Evolutionary conservation across 768 basidiomycete genomes (phyloP), one percentile per base, ranked within the genome.

Genomic region (Roridomyces roridus): DNA sequence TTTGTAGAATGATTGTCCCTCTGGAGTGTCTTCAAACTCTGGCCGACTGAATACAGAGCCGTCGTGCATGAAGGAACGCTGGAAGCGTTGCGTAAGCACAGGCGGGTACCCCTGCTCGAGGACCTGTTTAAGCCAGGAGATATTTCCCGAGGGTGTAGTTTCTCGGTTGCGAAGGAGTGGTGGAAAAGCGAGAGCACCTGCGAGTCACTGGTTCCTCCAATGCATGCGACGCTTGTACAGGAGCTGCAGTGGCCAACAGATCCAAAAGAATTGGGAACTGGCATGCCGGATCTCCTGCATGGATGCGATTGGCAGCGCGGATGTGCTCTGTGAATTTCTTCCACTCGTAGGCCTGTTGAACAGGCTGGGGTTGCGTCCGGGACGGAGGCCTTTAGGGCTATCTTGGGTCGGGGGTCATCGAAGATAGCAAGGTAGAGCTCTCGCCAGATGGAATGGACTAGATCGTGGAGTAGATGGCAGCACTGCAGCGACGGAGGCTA

Each of bases 361-460:
- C 11, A 5, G 60, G 46, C 23, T 60, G 51, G 12, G 41, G 17
- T n/a, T 20, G 18, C 1, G 23, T n/a, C 46, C 12, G 50, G 45
- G 39, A 45, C 10, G n/a, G 52, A 37, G 14, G 57, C 58, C 23
- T 34, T 21, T 8, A 58, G 47, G 9, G 48, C 51, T 34, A 71
- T 59, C 7, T 72, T 73, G 11, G 66, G 63, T 28, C 80, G 68
- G 0, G 83, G 83, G 51, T 84, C 81, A 52, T 84, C 83, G 65
- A 82, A 85, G 2, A 68, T 71, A 1, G 73, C 65, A 21, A 84
- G 73, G 63, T 79, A 85, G 28, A 83, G 69, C 34, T 75, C 72
- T 23, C 80, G 67, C 84, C 83, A 85, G 72, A 25, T 72, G 62
- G 55, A 77, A 70, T 78, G 73, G 14, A 82, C 69, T 24, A 82